Conservation (phyloP, 352 stramenopile genomes). For the Globisporangium iwayamae region DNA sequence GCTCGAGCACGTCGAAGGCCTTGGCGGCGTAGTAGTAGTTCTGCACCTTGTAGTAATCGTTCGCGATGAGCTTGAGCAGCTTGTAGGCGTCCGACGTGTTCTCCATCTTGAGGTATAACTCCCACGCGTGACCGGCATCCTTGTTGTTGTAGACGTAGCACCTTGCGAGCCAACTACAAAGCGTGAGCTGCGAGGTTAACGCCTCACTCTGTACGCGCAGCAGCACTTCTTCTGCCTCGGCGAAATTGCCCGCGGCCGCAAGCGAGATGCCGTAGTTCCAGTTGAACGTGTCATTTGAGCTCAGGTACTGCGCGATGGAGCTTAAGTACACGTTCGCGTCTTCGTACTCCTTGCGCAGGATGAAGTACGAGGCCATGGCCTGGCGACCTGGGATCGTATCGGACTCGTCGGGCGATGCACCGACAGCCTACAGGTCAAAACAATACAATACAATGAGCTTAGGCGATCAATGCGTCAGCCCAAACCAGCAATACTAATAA, state of each 20-base stretch:
- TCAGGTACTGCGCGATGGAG: slow-evolving; percentile 57
- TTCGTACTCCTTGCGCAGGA: slow-evolving; percentile 61
- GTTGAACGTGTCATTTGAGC: slow-evolving; percentile 62
- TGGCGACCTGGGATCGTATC: slow-evolving; percentile 72
- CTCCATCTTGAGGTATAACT: slow-evolving; percentile 61
- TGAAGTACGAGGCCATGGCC: slow-evolving; percentile 66
- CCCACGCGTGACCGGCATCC: slow-evolving; percentile 41
- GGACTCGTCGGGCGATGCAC: slow-evolving; percentile 36
- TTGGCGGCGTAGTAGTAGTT: slow-evolving; percentile 65
- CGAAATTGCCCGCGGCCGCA: slow-evolving; percentile 38
- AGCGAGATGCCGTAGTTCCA: slow-evolving; percentile 75
- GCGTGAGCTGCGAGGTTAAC: slow-evolving; percentile 30
- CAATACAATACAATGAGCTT: neutral
- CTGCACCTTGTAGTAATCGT: slow-evolving; percentile 62
- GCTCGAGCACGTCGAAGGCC: slow-evolving; percentile 72
- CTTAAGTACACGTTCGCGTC: slow-evolving; percentile 69
- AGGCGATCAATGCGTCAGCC: neutral
- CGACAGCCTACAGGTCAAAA: slow-evolving; percentile 28
- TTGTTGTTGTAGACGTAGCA: slow-evolving; percentile 43
- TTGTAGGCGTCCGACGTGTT: slow-evolving; percentile 40
- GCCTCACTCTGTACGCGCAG: slow-evolving; percentile 35
- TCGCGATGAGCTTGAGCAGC: slow-evolving; percentile 62
- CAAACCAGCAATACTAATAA: neutral
- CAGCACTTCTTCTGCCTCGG: slow-evolving; percentile 55
- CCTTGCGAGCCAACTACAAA: slow-evolving; percentile 54